Conservation (phyloP, 1,284 basidiomycete species). For the Laetiporus sulphureus region DNA sequence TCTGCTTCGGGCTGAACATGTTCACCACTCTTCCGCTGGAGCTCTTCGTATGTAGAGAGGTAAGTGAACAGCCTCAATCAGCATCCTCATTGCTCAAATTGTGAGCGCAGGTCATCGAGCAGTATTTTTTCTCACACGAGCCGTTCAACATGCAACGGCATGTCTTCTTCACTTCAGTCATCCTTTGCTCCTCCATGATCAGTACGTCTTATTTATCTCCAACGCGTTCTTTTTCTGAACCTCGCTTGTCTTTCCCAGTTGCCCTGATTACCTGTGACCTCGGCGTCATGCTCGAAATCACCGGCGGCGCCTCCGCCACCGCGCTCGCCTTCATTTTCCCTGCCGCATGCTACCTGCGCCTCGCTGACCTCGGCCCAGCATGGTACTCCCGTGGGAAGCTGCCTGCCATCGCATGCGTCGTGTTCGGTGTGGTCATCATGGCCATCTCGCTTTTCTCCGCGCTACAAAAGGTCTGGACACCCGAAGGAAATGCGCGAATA, state of each 20-base stretch:
- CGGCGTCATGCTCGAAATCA: constrained; percentile 96
- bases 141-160: constrained; percentile 80
- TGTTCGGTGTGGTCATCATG: constrained; percentile 80
- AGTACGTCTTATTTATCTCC: constrained; percentile 42
- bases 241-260: constrained; percentile 42
- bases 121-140: constrained; percentile 87
- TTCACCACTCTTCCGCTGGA: constrained; percentile 94
- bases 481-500: constrained; percentile 62
- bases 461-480: constrained; percentile 69
- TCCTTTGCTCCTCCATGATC: constrained; percentile 80
- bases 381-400: constrained; percentile 70
- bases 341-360: constrained; percentile 79
- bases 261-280: constrained; percentile 93
- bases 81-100: background rate
- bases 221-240: background rate
- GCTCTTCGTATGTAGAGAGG: constrained; percentile 92
- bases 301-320: constrained; percentile 91
- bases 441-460: constrained; percentile 70
- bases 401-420: constrained; percentile 66
- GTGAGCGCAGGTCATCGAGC: constrained; percentile 72
- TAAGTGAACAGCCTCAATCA: constrained; percentile 22
- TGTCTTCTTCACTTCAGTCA: constrained; percentile 83
- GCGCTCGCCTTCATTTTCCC: constrained; percentile 94
- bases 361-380: constrained; percentile 49
- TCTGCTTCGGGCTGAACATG: constrained; percentile 98